Percentiles rank a stretch among this genome's conserved stretches.
phyloP scores from a whole-genome alignment of 1,284 basidiomycete species.

The Papiliotrema nemorosa region DNA sequence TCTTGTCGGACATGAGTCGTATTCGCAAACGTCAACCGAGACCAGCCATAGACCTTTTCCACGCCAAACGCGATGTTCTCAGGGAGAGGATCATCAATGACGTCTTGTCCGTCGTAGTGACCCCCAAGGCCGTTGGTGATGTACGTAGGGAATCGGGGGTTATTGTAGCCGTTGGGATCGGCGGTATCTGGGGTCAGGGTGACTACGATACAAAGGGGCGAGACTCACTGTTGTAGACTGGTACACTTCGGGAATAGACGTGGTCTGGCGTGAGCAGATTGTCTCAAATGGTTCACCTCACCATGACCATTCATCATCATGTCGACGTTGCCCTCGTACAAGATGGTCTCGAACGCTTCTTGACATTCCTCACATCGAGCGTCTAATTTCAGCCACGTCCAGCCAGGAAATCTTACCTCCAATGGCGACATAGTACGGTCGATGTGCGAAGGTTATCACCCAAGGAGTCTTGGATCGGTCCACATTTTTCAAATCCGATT shows the following conservation, averaged over 20 bases:
- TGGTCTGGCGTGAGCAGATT: conserved; percentile 20
- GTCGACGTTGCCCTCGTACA: conserved; percentile 44
- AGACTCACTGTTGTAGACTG: conserved; percentile 33
- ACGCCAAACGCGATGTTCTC: conserved; percentile 24
- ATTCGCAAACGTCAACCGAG: conserved; percentile 38
- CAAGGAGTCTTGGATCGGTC: conserved; percentile 47
- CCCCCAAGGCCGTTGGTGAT: conserved; percentile 44
- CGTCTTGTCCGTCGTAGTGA: conserved; percentile 38
- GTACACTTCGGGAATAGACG: conserved; percentile 36
- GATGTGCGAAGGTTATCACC: conserved; percentile 42
- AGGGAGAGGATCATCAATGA: conserved; percentile 21
- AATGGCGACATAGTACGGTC: conserved; percentile 20
- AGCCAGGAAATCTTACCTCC: neutral
- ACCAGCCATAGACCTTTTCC: conserved; percentile 35
- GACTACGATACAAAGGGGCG: neutral
- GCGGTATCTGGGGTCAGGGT: conserved; percentile 15
- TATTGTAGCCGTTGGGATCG: conserved; percentile 29
- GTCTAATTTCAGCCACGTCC: neutral
- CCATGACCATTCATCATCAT: conserved; percentile 38
- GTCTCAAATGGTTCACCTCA: neutral
- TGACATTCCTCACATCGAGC: conserved; percentile 30
- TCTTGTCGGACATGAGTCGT: conserved; percentile 29
- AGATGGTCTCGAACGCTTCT: conserved; percentile 39
- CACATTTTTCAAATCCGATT: conserved; percentile 34
- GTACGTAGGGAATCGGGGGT: conserved; percentile 22